phyloP scores from a whole-genome alignment of 352 stramenopile genomes.

The Blastocystis sp. region DNA sequence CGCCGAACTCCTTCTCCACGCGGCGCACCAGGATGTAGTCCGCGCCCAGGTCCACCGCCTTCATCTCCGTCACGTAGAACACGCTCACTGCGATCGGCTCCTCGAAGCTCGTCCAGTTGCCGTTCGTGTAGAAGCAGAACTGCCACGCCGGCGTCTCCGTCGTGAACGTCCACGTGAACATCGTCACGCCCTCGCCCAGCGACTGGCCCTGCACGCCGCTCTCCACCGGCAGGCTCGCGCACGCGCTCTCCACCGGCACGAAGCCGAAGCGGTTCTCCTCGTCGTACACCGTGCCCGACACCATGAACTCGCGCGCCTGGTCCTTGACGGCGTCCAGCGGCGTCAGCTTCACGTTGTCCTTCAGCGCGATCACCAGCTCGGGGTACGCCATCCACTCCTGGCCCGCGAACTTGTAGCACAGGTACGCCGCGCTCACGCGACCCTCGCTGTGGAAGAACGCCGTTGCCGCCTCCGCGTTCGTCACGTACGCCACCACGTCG shows the following conservation, averaged over 20 bases:
- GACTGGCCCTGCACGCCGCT: neutral
- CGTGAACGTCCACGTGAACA: conserved; percentile 54
- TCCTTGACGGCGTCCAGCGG: conserved; percentile 11
- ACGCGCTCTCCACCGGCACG: neutral
- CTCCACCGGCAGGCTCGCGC: neutral
- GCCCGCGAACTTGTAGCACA: conserved; percentile 61
- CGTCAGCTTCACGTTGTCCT: conserved; percentile 7
- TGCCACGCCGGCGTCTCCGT: neutral
- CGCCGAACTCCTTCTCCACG: conserved; percentile 29
- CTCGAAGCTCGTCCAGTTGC: conserved; percentile 6
- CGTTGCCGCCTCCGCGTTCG: neutral
- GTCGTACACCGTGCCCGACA: conserved; percentile 8
- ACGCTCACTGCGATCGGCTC: conserved; percentile 18
- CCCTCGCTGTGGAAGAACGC: neutral
- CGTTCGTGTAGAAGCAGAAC: conserved; percentile 44
- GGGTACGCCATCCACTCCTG: conserved; percentile 52
- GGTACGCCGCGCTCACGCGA: neutral
- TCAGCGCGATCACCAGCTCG: conserved; percentile 24
- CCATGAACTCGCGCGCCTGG: conserved; percentile 29
- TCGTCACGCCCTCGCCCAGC: neutral
- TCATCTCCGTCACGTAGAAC: conserved; percentile 21
- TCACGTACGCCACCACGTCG: conserved; percentile 25
- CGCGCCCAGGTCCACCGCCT: neutral
- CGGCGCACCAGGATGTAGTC: conserved; percentile 25
- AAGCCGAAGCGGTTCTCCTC: conserved; percentile 41